phyloP scores from a whole-genome alignment of 495 filamentous ascomycete species.

The Penicillium lividum region DNA sequence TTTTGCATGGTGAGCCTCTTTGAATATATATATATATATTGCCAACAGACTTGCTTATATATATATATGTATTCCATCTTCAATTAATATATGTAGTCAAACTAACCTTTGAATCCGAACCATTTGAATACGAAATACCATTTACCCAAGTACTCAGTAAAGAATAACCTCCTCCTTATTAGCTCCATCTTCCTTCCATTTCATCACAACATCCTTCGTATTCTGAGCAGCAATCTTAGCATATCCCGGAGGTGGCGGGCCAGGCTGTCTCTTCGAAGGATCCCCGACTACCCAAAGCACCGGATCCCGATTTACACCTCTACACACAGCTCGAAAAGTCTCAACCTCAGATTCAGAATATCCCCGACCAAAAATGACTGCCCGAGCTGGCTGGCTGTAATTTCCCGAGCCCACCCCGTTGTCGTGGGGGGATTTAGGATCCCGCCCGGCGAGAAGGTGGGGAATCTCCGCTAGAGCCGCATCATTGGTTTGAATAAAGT shows the following conservation, averaged over 20 bases:
- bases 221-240: slow-evolving; percentile 11
- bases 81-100: no score
- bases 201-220: slow-evolving; percentile 11
- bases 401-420: slow-evolving; percentile 33
- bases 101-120: no score
- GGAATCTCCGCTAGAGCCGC: slow-evolving; percentile 28
- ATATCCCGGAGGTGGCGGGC: slow-evolving; percentile 6
- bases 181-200: slow-evolving; percentile 21
- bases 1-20: no score
- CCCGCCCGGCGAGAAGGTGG: slow-evolving; percentile 27
- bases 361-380: slow-evolving; percentile 36
- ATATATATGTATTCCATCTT: no score
- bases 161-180: slow-evolving; percentile 17
- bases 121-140: no score
- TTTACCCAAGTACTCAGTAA: not conserved
- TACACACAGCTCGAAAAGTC: slow-evolving; percentile 6
- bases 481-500: slow-evolving; percentile 28
- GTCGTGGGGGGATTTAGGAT: slow-evolving; percentile 21
- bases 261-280: slow-evolving; percentile 4
- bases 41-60: no score
- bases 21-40: no score
- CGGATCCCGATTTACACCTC: slow-evolving; percentile 10
- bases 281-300: slow-evolving; percentile 23
- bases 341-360: slow-evolving; percentile 24
- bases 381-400: slow-evolving; percentile 29